A percentile compares a stretch with the other conserved stretches of the same genome.
Conservation (phyloP, 176 grass and related monocot species). For the Carex myosuroides region DNA sequence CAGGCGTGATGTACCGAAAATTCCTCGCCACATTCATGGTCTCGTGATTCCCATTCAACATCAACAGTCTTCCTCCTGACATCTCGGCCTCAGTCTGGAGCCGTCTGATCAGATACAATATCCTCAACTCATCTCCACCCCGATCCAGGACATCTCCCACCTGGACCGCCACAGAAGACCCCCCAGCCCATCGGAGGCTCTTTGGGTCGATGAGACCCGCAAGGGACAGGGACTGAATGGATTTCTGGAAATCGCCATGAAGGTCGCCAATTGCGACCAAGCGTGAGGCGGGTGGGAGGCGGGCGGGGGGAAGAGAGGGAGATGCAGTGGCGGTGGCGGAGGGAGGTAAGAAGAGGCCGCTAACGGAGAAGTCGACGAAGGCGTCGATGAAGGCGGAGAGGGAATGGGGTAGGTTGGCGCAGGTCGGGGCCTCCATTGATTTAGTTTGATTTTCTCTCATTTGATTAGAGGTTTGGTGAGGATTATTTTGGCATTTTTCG, state of each 20-base stretch:
- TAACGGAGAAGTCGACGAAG: constrained; percentile 62
- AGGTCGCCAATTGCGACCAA: constrained; percentile 86
- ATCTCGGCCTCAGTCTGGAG: constrained; percentile 49
- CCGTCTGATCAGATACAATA: constrained; percentile 76
- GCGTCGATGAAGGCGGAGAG: constrained; percentile 82
- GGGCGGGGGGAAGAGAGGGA: constrained; percentile 27
- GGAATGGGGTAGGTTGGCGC: constrained; percentile 48
- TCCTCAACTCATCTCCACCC: constrained; percentile 76
- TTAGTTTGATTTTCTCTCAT: background rate
- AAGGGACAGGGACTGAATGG: constrained; percentile 64
- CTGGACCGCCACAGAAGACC: constrained; percentile 70
- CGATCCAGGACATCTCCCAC: constrained; percentile 89
- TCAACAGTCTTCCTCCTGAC: constrained; percentile 55
- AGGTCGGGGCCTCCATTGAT: constrained; percentile 27
- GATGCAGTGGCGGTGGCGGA: background rate
- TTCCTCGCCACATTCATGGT: constrained; percentile 78
- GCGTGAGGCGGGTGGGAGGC: constrained; percentile 46
- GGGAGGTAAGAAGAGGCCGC: constrained; percentile 37
- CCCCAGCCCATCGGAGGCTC: constrained; percentile 45
- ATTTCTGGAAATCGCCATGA: constrained; percentile 78
- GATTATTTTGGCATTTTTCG: background rate
- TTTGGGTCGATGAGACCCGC: constrained; percentile 35
- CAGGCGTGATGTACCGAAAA: constrained; percentile 64
- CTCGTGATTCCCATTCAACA: constrained; percentile 88
- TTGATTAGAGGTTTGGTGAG: constrained; percentile 5